Base-by-base conservation (phyloP, 306 rosid species). In the Pterocarpus santalinus region DNA sequence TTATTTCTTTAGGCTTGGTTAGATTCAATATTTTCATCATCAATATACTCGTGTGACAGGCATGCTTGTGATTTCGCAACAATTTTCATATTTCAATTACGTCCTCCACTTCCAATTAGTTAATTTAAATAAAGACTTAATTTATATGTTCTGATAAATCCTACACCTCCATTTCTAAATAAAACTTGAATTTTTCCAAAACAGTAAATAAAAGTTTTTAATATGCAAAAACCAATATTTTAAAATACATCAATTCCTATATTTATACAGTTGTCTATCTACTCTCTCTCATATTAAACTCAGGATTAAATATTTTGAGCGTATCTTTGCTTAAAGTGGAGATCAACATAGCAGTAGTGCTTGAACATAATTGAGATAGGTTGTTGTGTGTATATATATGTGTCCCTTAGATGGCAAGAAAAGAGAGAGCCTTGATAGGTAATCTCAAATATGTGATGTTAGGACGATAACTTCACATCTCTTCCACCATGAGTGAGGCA, bases 381-480 rank as follows among this genome's bases (percentile, higher is more conserved):
- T 83, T 70, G 71, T 49, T 52, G 0, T 22, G 79, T 63, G 85
- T 36, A 77, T 43, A 70, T 70, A 30, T 12, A 33, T 58, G 69
- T 77, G 73, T 85, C 17, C 86, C 89, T 86, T 85, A 34, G 83
- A 75, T 77, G 70, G 60, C 65, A 85, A 83, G 86, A 83, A 88
- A 88, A 80, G 64, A 47, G 39, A 56, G 39, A 56, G 72, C 16
- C 66, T 79, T 86, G 12, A 66, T 75, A 75, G 76, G 69, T 62
- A 66, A 68, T 80, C 77, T 69, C 32, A 17, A 65, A 46, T 77
- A 75, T 72, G 85, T 61, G 86, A 85, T 74, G 67, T 63, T 53
- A 7, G 62, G 76, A 69, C 75, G 65, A 53, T 62, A 43, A 58
- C 57, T 65, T 73, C 57, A 79, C 49, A 83, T 83, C 53, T 60